These are phyloP conservation scores for Lecanicillium sp. DNA, from an alignment of 2,329 filamentous ascomycete genomes.

Conservation along the genomic window DNA sequence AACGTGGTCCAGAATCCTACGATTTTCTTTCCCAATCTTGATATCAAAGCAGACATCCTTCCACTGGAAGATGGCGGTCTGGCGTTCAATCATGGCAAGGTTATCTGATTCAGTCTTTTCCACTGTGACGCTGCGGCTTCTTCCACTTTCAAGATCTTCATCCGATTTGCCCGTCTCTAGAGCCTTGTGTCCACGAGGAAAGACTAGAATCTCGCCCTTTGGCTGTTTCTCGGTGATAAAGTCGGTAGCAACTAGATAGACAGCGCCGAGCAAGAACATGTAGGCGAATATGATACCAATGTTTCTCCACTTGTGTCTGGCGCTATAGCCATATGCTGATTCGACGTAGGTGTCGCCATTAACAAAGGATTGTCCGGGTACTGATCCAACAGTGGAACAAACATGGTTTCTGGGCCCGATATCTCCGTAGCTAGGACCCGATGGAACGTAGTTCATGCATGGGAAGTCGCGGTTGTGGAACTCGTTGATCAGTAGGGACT, in stretches of 20 bases:
- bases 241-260: constrained; percentile 43
- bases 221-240: constrained; percentile 40
- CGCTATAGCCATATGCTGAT: constrained; percentile 33
- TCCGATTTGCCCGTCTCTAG: constrained; percentile 52
- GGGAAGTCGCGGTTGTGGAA: constrained; percentile 32
- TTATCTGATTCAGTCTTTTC: constrained; percentile 37
- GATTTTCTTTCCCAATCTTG: constrained; percentile 72
- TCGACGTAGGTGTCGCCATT: constrained; percentile 38
- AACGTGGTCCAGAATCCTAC: constrained; percentile 74
- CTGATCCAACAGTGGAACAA: constrained; percentile 38
- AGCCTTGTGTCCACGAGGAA: constrained; percentile 56
- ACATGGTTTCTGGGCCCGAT: constrained; percentile 22
- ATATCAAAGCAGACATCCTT: constrained; percentile 68
- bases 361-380: constrained; percentile 33
- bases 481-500: constrained; percentile 58
- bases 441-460: constrained; percentile 18
- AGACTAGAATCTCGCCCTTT: constrained; percentile 54
- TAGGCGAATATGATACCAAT: constrained; percentile 51
- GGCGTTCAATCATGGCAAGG: constrained; percentile 35
- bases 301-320: constrained; percentile 52
- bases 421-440: constrained; percentile 16
- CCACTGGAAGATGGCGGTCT: constrained; percentile 81
- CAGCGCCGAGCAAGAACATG: constrained; percentile 34
- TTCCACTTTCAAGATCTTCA: constrained; percentile 37
- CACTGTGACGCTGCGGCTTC: constrained; percentile 48